Conservation (phyloP, 805 yeast species). For the Clavispora asparagi region DNA sequence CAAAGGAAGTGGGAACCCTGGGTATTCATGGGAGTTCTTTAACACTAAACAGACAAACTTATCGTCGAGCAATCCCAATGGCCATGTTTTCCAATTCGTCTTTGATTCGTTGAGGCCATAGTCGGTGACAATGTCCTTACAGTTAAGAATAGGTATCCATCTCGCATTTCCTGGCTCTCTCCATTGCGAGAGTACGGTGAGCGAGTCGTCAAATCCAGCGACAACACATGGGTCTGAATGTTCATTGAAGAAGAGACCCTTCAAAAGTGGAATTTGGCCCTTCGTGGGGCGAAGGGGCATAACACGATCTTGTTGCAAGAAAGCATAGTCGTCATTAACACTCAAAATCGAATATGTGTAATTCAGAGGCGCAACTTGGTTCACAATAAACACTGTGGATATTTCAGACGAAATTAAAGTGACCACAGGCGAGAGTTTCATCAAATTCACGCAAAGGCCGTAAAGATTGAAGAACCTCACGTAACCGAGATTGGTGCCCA, state of each 20-base stretch:
- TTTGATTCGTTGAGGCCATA: slow-evolving; percentile 42
- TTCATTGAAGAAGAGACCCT: slow-evolving; percentile 77
- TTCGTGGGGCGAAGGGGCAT: slow-evolving; percentile 26
- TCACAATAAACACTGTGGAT: slow-evolving; percentile 48
- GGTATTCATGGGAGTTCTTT: slow-evolving; percentile 60
- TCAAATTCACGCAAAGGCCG: slow-evolving; percentile 69
- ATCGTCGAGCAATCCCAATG: slow-evolving; percentile 70
- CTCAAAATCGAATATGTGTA: slow-evolving; percentile 47
- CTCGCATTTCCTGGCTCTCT: slow-evolving; percentile 67
- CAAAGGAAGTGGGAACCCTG: slow-evolving; percentile 78
- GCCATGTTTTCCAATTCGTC: slow-evolving; percentile 74
- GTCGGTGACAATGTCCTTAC: slow-evolving; percentile 39
- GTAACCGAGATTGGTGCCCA: slow-evolving; percentile 74
- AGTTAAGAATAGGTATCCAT: slow-evolving; percentile 83
- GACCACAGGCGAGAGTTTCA: slow-evolving; percentile 68
- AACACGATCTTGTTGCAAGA: slow-evolving; percentile 34
- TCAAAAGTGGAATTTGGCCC: slow-evolving; percentile 37
- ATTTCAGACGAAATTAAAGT: slow-evolving; percentile 61
- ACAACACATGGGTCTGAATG: slow-evolving; percentile 88
- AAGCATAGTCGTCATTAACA: slow-evolving; percentile 36
- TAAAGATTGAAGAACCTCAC: slow-evolving; percentile 63
- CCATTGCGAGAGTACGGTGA: slow-evolving; percentile 74
- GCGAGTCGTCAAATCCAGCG: slow-evolving; percentile 65
- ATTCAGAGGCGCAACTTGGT: slow-evolving; percentile 25
- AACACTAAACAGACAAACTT: slow-evolving; percentile 69